Conservation (phyloP, 2,329 filamentous ascomycete species). For the Dendrostoma leiphaemia region DNA sequence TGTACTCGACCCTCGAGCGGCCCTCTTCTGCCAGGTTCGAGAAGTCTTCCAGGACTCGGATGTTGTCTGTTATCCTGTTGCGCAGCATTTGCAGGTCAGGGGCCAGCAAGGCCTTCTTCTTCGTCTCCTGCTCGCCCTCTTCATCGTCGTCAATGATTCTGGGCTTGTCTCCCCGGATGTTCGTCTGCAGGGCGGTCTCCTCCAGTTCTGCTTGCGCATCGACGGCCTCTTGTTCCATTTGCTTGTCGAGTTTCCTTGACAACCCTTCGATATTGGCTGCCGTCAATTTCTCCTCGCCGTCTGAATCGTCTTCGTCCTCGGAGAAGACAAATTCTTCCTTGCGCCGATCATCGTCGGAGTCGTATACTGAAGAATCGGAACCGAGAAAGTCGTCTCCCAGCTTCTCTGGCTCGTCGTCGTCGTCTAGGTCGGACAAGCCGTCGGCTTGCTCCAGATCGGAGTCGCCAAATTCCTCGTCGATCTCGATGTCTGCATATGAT, state of each 20-base stretch:
- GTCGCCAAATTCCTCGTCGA: slow-evolving; percentile 35
- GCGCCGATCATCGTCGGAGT: slow-evolving; percentile 66
- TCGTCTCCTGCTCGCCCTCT: slow-evolving; percentile 39
- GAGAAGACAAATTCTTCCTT: slow-evolving; percentile 76
- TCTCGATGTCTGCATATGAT: slow-evolving; percentile 42
- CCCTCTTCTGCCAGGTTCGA: slow-evolving; percentile 75
- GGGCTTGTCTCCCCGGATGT: slow-evolving; percentile 66
- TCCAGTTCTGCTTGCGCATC: slow-evolving; percentile 84
- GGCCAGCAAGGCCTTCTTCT: slow-evolving; percentile 58
- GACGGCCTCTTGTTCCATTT: slow-evolving; percentile 74
- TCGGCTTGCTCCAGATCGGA: slow-evolving; percentile 48
- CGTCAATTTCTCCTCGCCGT: slow-evolving; percentile 85
- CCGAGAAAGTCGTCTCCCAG: slow-evolving; percentile 60
- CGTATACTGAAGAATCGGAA: slow-evolving; percentile 59
- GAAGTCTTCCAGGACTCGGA: slow-evolving; percentile 89
- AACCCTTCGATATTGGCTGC: slow-evolving; percentile 95
- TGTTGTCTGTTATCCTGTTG: slow-evolving; percentile 86
- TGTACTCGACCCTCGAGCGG: slow-evolving; percentile 85
- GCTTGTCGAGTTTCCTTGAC: slow-evolving; percentile 77
- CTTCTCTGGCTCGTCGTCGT: slow-evolving; percentile 36
- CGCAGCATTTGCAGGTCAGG: slow-evolving; percentile 89
- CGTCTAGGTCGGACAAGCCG: slow-evolving; percentile 39
- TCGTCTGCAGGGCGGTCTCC: slow-evolving; percentile 85
- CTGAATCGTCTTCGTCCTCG: slow-evolving; percentile 87
- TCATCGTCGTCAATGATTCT: slow-evolving; percentile 35